phyloP scores from a whole-genome alignment of 2,329 filamentous ascomycete species.

The Aspergillus persii region DNA sequence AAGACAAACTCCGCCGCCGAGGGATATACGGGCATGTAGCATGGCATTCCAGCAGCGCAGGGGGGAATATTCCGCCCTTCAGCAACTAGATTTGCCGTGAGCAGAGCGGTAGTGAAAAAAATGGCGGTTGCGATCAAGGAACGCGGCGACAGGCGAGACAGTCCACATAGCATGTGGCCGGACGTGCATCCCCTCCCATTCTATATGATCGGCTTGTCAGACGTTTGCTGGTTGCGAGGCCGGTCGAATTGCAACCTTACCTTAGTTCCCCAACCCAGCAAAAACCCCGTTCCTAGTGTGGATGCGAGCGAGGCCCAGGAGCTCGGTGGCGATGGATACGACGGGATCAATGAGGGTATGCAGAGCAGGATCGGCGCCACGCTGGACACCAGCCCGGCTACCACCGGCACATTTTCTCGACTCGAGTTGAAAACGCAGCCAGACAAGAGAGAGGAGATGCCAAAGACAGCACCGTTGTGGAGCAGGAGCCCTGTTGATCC shows the following conservation, averaged over 20 bases:
- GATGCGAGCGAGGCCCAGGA: conserved; percentile 36
- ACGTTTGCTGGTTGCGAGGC: neutral
- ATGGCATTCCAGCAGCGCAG: conserved; percentile 41
- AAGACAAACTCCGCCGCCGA: conserved; percentile 33
- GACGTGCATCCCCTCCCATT: conserved; percentile 53
- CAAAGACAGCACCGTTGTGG: conserved; percentile 53
- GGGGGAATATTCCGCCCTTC: conserved; percentile 39
- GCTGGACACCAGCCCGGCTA: conserved; percentile 48
- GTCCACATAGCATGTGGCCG: conserved; percentile 56
- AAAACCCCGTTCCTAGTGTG: conserved; percentile 42
- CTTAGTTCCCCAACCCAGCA: conserved; percentile 55
- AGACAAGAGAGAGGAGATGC: conserved; percentile 49
- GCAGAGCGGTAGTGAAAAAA: conserved; percentile 46
- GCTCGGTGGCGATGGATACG: conserved; percentile 38
- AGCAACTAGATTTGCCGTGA: conserved; percentile 39
- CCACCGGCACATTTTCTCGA: conserved; percentile 44
- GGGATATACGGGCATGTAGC: conserved; percentile 49
- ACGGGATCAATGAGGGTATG: conserved; percentile 46
- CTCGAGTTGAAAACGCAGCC: conserved; percentile 41
- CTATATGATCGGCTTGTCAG: conserved; percentile 22
- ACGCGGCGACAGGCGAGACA: conserved; percentile 50
- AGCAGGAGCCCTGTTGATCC: conserved; percentile 50
- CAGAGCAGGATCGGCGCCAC: conserved; percentile 41
- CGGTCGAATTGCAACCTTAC: conserved; percentile 27
- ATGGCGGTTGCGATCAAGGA: conserved; percentile 48